Evolutionary conservation across 768 basidiomycete species (phyloP), one percentile per base, ranked within the genome.

Genomic region (Suillus paluster): DNA sequence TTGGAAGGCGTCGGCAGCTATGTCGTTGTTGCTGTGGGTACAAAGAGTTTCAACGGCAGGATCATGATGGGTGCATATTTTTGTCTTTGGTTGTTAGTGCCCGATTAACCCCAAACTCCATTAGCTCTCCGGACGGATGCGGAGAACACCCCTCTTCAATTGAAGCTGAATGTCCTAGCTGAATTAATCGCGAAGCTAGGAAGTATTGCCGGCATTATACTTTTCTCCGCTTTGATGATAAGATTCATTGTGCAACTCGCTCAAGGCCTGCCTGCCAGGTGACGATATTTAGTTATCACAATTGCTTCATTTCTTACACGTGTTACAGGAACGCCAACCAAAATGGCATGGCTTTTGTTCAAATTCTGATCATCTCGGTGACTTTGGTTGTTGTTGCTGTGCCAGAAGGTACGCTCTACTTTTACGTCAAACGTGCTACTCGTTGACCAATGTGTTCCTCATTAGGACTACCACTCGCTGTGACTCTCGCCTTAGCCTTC

Each of bases 111-210:
- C 66, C 53, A 63, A n/a, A 42, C 5, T 19, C 23, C 44, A 27
- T 46, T 62, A 96, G 95, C 94, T 54, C 85, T 99, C 52, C 90
- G 91, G 58, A 89, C 89, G 5, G 94, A 95, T 62, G 71, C 90
- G 3, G 95, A 96, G 72, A 86, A 90, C 64, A 99, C 97, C 0
- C 97, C 97, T 0, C 82, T 99, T 12, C 97, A 99, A 73, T 75
- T 92, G 73, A 99, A 99, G 76, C 80, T 99, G 67, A 99, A 99
- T 72, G 71, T 80, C 33, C 85, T 99, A n/a, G 97, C 97, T 17
- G 96, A 98, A 67, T 80, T 95, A 30, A 99, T 99, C 69, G 97
- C 96, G 45, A 97, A 96, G 74, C 76, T 93, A 34, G 97, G 96
- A 63, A 88, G 89, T 36, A 75, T 82, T 19, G 93, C 93, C 30